Evolutionary conservation across 1,284 basidiomycete genomes (phyloP).

Genomic region (Cryptococcus hybrid): DNA sequence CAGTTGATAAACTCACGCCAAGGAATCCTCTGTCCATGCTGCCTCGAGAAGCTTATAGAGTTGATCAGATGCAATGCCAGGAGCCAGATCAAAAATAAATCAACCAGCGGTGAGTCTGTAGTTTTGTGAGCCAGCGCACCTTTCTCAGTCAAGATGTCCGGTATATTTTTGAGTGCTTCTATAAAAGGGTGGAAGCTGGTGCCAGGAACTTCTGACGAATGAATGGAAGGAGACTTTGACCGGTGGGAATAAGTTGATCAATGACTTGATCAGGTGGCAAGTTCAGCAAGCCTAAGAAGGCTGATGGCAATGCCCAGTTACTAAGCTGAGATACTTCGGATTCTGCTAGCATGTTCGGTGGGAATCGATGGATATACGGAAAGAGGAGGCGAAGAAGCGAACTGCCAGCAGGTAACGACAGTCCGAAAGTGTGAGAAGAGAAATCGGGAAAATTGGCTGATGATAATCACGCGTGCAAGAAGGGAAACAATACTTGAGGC

Average conservation of each 20-base stretch:
- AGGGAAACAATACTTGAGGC: too few relatives aligned
- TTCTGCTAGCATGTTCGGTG: too few relatives aligned
- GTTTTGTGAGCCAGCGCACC: slow-evolving; percentile 16
- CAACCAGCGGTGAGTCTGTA: slow-evolving; percentile 22
- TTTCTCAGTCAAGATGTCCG: slow-evolving; percentile 20
- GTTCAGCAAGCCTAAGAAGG: neutral
- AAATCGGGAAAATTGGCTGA: too few relatives aligned
- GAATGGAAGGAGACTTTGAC: neutral
- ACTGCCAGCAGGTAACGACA: too few relatives aligned
- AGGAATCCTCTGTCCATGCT: slow-evolving; percentile 24
- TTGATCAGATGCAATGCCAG: slow-evolving; percentile 9
- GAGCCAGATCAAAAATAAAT: slow-evolving; percentile 26
- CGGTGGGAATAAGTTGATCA: neutral
- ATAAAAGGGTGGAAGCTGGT: slow-evolving; percentile 15
- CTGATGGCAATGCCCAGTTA: neutral
- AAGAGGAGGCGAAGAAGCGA: too few relatives aligned
- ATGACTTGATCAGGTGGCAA: neutral
- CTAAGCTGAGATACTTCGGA: too few relatives aligned
- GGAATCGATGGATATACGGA: too few relatives aligned
- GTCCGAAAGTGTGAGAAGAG: too few relatives aligned
- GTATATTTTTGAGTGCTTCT: slow-evolving; percentile 11
- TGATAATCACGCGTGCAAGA: too few relatives aligned
- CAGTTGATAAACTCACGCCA: slow-evolving; percentile 16
- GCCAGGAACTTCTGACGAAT: neutral
- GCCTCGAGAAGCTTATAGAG: slow-evolving; percentile 16